Conservation (phyloP, 352 stramenopile species). For the Thalassiosira exigua region DNA sequence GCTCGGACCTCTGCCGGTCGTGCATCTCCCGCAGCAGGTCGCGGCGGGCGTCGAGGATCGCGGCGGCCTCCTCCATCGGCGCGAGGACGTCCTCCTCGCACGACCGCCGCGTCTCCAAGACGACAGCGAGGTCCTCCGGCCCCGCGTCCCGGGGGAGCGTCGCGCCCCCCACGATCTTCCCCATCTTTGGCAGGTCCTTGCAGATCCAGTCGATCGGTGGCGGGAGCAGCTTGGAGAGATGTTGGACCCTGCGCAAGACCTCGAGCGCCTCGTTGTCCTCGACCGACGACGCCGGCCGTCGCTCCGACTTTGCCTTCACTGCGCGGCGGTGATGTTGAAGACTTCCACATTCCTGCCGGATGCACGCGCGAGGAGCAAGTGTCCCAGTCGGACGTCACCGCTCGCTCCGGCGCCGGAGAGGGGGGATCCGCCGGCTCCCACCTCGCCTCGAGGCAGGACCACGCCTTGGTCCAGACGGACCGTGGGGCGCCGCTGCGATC, state of each 20-base stretch:
- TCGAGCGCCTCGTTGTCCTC: too few relatives aligned
- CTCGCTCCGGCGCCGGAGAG: conserved; percentile 67
- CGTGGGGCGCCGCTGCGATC: background rate
- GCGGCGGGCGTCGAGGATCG: conserved; percentile 47
- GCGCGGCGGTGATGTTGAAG: too few relatives aligned
- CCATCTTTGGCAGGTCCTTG: conserved; percentile 64
- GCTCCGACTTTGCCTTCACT: too few relatives aligned
- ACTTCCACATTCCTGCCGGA: too few relatives aligned
- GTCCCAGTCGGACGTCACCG: conserved; percentile 69
- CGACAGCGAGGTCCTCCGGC: conserved; percentile 63
- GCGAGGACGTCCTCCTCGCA: conserved; percentile 72
- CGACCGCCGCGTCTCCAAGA: conserved; percentile 61
- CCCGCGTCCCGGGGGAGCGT: conserved; percentile 64
- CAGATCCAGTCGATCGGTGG: conserved; percentile 63
- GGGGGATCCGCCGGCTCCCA: conserved; percentile 11
- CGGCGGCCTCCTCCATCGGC: conserved; percentile 72
- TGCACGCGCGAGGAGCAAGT: conserved; percentile 67
- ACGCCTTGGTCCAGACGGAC: conserved; percentile 59
- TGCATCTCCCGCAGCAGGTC: conserved; percentile 62
- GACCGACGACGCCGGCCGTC: too few relatives aligned
- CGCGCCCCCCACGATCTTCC: conserved; percentile 71
- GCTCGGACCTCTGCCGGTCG: conserved; percentile 57
- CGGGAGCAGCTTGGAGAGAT: conserved; percentile 64
- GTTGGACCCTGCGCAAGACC: conserved; percentile 49
- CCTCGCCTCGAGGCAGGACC: conserved; percentile 62